Evolutionary conservation across 164 flowering plant species (phyloP), one percentile per base, ranked within the genome.

Genomic region (Euptelea pleiosperma): DNA sequence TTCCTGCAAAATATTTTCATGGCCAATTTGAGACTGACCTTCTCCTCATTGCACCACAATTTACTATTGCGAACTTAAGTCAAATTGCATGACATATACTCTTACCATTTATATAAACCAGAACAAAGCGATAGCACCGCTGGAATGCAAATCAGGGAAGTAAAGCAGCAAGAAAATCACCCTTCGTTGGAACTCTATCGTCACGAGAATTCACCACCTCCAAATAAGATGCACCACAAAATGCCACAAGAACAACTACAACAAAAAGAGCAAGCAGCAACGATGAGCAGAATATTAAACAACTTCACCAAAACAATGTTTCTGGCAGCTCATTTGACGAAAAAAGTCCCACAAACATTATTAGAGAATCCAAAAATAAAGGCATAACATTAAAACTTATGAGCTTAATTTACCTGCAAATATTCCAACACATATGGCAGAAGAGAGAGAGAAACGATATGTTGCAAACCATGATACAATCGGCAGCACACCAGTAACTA

Each of bases 391-490:
- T 28, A 63, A 31, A 55, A 26, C 41, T 46, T 44, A 61, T 52
- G 45, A 0, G 28, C 31, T n/a, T 24, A 87, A 80, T 62, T 55
- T 68, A 89, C 99, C 85, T 47, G 96, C 57, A 76, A 91, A 94
- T 61, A 86, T 66, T 43, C 85, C 93, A 68, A 85, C 67, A 69
- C 90, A 85, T 21, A 81, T 60, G 62, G 94, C 99, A 63, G 99
- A 91, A 41, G 96, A 94, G 47, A 78, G 63, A 49, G 98, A 84
- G 61, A 94, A 94, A 24, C 91, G 73, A 49, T 94, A 94, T 26
- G 99, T 94, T 14, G 96, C 91, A 72, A 94, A 94, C 99, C 99
- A 94, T 34, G 99, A 91, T 40, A 87, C 72, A 40, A 87, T 89
- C 36, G 99, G 97, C 57, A 94, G 85, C 56, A 84, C 77, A 49